Conservation (phyloP, 2,329 filamentous ascomycete species). For the Ophiocordyceps camponoti-saundersi region DNA sequence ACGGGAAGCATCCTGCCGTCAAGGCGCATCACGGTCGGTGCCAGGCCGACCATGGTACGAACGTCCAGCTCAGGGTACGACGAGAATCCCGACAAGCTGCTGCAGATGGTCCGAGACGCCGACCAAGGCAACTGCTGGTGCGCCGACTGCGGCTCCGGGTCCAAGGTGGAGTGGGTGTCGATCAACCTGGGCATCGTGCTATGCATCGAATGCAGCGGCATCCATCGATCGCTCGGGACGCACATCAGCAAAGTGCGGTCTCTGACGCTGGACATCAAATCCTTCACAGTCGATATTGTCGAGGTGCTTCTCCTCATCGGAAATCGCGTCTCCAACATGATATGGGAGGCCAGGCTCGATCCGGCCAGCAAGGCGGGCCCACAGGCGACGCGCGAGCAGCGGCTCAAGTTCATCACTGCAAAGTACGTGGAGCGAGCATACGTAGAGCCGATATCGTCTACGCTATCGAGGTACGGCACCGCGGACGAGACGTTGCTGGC, state of each 20-base stretch:
- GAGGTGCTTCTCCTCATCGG: constrained; percentile 83
- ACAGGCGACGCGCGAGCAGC: constrained; percentile 71
- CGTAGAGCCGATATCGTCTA: constrained; percentile 61
- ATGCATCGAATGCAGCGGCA: constrained; percentile 95
- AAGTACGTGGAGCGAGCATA: constrained; percentile 82
- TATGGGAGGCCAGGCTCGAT: constrained; percentile 84
- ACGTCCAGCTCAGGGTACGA: constrained; percentile 57
- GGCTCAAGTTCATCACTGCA: constrained; percentile 83
- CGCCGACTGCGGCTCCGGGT: constrained; percentile 80
- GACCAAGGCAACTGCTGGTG: constrained; percentile 90
- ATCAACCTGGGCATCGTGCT: constrained; percentile 94
- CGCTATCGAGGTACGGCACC: constrained; percentile 57
- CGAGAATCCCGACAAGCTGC: constrained; percentile 68
- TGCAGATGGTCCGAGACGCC: constrained; percentile 73
- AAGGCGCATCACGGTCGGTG: constrained; percentile 81
- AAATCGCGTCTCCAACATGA: constrained; percentile 88
- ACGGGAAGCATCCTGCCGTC: constrained; percentile 41
- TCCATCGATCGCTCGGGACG: constrained; percentile 87
- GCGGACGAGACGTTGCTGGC: constrained; percentile 80
- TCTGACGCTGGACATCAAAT: constrained; percentile 85
- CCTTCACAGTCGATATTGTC: constrained; percentile 92
- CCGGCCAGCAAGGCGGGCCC: constrained; percentile 54
- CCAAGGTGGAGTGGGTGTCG: constrained; percentile 96
- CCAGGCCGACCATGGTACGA: constrained; percentile 56
- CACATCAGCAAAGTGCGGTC: constrained; percentile 97